These are phyloP conservation scores for Polygonum aviculare DNA, from an alignment of 148 eudicot species.

Conservation along the genomic window DNA sequence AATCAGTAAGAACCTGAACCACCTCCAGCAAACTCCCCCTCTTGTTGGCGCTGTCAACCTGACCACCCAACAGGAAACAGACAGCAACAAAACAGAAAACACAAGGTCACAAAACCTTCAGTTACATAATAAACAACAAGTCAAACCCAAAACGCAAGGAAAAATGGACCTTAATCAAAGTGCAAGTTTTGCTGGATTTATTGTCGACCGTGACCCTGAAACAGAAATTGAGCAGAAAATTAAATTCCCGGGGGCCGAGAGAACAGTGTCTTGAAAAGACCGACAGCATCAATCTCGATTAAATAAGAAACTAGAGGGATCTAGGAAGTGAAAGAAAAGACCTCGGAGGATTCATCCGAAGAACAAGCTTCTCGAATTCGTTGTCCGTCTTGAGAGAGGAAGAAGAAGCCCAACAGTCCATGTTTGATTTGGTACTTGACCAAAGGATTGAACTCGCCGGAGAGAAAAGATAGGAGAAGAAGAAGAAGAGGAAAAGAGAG, in stretches of 20 bases:
- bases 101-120: background rate
- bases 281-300: background rate
- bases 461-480: background rate
- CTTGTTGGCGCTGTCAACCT: constrained; percentile 68
- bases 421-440: background rate
- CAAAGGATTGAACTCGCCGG: background rate
- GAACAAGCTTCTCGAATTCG: constrained; percentile 77
- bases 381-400: constrained; percentile 39
- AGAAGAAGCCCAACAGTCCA: constrained; percentile 64
- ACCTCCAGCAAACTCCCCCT: constrained; percentile 62
- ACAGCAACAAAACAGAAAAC: background rate
- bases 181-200: constrained; percentile 48
- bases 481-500: background rate
- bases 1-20: constrained; percentile 57
- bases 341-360: constrained; percentile 89
- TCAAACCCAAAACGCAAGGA: background rate
- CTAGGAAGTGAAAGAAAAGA: constrained; percentile 3
- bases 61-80: background rate
- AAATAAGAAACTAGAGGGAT: background rate
- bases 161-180: constrained; percentile 66
- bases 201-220: constrained; percentile 86
- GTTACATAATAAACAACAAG: background rate
- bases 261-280: constrained; percentile 6
- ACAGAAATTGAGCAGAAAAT: constrained; percentile 3
- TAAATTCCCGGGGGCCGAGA: background rate